phyloP scores from a whole-genome alignment of 345 rosid genomes.

The Barbarea vulgaris region DNA sequence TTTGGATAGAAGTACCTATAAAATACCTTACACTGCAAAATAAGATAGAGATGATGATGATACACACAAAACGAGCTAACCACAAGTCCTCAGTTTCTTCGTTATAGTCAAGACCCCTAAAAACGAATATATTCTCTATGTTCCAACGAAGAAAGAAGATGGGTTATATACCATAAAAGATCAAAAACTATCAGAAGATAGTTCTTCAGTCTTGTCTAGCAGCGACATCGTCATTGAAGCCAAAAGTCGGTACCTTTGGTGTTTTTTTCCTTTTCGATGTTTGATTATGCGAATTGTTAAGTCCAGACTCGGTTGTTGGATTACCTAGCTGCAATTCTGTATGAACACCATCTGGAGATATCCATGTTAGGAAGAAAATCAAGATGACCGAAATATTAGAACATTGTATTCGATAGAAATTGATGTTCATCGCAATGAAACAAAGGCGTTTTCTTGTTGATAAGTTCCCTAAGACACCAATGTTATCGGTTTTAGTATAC shows the following conservation, averaged over 20 bases:
- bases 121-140: neutral
- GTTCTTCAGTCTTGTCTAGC: conserved; percentile 25
- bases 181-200: neutral
- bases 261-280: conserved; percentile 21
- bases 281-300: neutral
- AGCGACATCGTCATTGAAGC: neutral
- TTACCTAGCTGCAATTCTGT: conserved; percentile 43
- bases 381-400: conserved; percentile 14
- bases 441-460: neutral
- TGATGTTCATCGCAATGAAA: neutral
- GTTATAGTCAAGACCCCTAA: neutral
- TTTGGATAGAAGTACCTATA: neutral
- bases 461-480: neutral
- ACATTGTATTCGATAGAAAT: neutral
- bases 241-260: neutral
- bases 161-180: conserved; percentile 16
- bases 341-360: conserved; percentile 42
- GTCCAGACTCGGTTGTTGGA: conserved; percentile 20
- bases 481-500: neutral
- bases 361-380: conserved; percentile 47
- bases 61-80: conserved; percentile 32
- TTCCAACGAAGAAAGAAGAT: conserved; percentile 4
- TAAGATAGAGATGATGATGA: neutral
- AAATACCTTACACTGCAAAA: conserved; percentile 11
- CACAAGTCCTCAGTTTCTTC: conserved; percentile 19